These are phyloP conservation scores for Entomortierella lignicola DNA, from an alignment of 192 early-diverging fungal species.

Conservation along the genomic window DNA sequence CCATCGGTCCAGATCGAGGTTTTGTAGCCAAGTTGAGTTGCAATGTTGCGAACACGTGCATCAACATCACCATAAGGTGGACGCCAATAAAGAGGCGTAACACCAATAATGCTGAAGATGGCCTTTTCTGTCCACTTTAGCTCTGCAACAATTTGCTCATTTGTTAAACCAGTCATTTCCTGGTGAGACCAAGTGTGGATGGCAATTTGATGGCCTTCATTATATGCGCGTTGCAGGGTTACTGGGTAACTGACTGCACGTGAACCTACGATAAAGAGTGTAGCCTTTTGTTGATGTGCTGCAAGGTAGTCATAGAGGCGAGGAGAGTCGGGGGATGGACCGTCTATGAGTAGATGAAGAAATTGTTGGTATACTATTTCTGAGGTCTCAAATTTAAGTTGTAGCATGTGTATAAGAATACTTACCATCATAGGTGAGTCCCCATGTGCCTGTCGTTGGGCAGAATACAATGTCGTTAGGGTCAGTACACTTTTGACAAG, in stretches of 20 bases:
- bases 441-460: slow-evolving; percentile 65
- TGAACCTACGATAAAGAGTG: slow-evolving; percentile 68
- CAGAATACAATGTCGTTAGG: slow-evolving; percentile 54
- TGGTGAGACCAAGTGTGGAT: slow-evolving; percentile 69
- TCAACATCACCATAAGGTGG: slow-evolving; percentile 62
- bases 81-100: slow-evolving; percentile 64
- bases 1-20: slow-evolving; percentile 63
- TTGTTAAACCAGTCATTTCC: slow-evolving; percentile 61
- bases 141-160: slow-evolving; percentile 68
- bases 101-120: slow-evolving; percentile 62
- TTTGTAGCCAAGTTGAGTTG: slow-evolving; percentile 60
- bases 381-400: too few relatives aligned
- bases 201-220: slow-evolving; percentile 65
- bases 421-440: slow-evolving; percentile 65
- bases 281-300: slow-evolving; percentile 58
- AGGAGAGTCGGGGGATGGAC: slow-evolving; percentile 59
- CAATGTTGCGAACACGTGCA: slow-evolving; percentile 63
- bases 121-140: slow-evolving; percentile 75
- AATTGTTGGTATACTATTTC: too few relatives aligned
- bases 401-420: not conserved
- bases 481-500: slow-evolving; percentile 50
- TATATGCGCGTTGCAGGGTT: slow-evolving; percentile 59
- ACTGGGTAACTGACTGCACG: slow-evolving; percentile 56
- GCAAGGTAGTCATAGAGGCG: slow-evolving; percentile 58
- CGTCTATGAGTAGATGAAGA: too few relatives aligned